phyloP scores from a whole-genome alignment of 371 early-diverging fungal genomes.

The Mortierella sp. region DNA sequence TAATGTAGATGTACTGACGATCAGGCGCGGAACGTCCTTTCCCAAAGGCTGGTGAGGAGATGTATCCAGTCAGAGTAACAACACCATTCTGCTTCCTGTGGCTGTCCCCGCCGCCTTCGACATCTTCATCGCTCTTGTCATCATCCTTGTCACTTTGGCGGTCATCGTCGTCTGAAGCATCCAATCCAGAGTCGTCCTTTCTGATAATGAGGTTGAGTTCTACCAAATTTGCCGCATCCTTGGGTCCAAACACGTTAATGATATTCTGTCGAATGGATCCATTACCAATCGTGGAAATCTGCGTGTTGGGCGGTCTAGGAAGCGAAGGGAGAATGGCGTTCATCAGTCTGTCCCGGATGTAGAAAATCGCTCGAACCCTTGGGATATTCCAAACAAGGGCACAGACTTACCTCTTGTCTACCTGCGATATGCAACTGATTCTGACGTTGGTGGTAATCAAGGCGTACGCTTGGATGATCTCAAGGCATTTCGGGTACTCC shows the following conservation, averaged over 20 bases:
- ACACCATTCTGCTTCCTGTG: constrained; percentile 19
- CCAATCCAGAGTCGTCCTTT: constrained; percentile 9
- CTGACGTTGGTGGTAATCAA: constrained; percentile 76
- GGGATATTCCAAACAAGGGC: background rate
- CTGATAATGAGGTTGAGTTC: constrained; percentile 59
- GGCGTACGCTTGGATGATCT: constrained; percentile 89
- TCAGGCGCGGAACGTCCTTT: constrained; percentile 80
- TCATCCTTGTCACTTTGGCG: background rate
- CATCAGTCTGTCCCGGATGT: too few species aligned
- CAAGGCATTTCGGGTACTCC: constrained; percentile 83
- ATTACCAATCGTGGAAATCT: constrained; percentile 71
- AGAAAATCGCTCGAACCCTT: background rate
- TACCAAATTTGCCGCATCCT: constrained; percentile 64
- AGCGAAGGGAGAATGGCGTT: too few species aligned
- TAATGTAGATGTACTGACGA: constrained; percentile 89
- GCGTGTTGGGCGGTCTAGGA: constrained; percentile 29
- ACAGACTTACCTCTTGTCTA: constrained; percentile 64
- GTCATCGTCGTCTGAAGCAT: background rate
- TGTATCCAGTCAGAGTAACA: constrained; percentile 62
- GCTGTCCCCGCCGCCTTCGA: constrained; percentile 16
- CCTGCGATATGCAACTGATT: constrained; percentile 74
- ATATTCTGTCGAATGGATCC: constrained; percentile 74
- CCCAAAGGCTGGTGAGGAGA: constrained; percentile 75
- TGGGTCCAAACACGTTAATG: constrained; percentile 79
- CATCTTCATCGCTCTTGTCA: constrained; percentile 2